Evolutionary conservation across 306 rosid species (phyloP), one percentile per base, ranked within the genome.

Genomic region (Casuarina equisetifolia): DNA sequence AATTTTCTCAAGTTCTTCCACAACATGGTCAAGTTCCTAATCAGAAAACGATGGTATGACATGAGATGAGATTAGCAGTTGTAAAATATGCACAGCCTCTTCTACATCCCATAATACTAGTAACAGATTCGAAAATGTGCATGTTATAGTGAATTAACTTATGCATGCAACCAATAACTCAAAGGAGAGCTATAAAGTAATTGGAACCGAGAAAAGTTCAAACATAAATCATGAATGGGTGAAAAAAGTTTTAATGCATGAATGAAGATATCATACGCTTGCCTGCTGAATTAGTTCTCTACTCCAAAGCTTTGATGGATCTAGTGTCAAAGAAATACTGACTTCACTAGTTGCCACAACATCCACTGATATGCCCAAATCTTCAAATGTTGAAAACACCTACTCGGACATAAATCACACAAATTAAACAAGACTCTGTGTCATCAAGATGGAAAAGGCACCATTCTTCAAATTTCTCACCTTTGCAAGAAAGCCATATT

Each of bases 11-110:
- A 94, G 89, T 72, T 94, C 97, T 83, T 92, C 98, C 76, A 90
- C 96, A 48, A 94, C 97, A 83, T 85, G 88, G 83, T 94, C 98
- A 51, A 94, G 98, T 87, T 94, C 98, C 98, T 94, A 90, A 61
- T 78, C 62, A 80, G 61, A 69, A 74, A 81, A 80, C 73, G 79
- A 67, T 36, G 66, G 78, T 55, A 66, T 35, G 57, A 78, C 51
- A 58, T 75, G 68, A 73, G 73, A 73, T 49, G 51, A 82, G 42
- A 76, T 59, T 45, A 79, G 70, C 50, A n/a, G 5, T 3, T 57
- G 63, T 16, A 48, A 32, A 70, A 40, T 61, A n/a, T 36, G 62
- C 39, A 39, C 40, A 35, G 75, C 48, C 61, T 45, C 49, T 54
- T 53, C 73, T 62, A 13, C 19, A 3, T 35, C 13, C 35, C 38